These are phyloP conservation scores for Anacardium occidentale DNA, from an alignment of 345 rosid genomes.

Conservation along the genomic window DNA sequence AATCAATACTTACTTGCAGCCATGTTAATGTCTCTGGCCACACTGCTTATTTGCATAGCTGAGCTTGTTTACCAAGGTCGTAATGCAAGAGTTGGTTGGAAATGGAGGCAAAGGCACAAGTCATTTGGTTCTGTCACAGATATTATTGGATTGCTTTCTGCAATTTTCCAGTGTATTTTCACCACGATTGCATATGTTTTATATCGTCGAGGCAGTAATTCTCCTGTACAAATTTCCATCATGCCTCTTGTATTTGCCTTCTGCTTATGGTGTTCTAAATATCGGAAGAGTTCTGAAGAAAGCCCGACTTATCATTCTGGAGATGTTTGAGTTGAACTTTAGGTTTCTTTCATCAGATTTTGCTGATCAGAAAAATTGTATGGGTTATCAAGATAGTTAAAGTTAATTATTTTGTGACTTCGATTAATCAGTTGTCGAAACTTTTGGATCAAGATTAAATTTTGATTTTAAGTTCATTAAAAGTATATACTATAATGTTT, in stretches of 20 bases:
- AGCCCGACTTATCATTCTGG: too few relatives aligned
- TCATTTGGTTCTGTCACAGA: background rate
- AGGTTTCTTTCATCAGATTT: too few relatives aligned
- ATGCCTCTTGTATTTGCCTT: background rate
- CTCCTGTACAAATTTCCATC: background rate
- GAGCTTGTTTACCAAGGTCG: conserved; percentile 5
- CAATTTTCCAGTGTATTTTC: background rate
- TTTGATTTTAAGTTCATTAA: too few relatives aligned
- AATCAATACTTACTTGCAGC: background rate
- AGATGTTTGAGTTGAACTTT: too few relatives aligned
- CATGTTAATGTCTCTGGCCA: conserved; percentile 14
- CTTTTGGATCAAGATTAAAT: too few relatives aligned
- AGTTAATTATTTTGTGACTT: too few relatives aligned
- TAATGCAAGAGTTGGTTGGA: conserved; percentile 6
- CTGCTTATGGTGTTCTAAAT: background rate
- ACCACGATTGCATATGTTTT: background rate
- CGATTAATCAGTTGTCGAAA: too few relatives aligned
- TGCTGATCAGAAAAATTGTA: too few relatives aligned
- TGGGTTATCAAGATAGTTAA: too few relatives aligned
- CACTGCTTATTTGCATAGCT: background rate
- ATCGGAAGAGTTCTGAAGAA: background rate
- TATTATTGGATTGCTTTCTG: background rate
- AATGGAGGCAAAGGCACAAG: background rate
- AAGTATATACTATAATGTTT: too few relatives aligned
- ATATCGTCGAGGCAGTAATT: background rate